These are phyloP conservation scores for Exophiala mesophila DNA, from an alignment of 2,329 filamentous ascomycete genomes.

Conservation along the genomic window DNA sequence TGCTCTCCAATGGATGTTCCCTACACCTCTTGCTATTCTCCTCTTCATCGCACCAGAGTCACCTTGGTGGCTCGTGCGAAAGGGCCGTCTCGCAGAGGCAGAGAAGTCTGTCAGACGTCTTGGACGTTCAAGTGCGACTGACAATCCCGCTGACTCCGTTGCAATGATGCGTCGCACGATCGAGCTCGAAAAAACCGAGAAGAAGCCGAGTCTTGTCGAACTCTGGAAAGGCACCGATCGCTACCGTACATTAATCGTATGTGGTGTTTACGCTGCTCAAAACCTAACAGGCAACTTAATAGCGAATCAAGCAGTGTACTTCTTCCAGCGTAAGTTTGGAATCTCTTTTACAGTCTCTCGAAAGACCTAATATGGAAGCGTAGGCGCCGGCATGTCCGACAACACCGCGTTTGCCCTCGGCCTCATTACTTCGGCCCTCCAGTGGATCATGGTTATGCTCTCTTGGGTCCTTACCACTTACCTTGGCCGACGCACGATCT, in stretches of 20 bases:
- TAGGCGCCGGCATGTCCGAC: conserved; percentile 56
- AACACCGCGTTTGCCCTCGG: conserved; percentile 57
- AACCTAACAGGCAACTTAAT: conserved; percentile 59
- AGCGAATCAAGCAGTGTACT: conserved; percentile 59
- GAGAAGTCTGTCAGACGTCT: conserved; percentile 47
- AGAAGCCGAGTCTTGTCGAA: conserved; percentile 29
- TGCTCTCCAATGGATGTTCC: conserved; percentile 57
- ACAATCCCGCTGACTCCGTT: conserved; percentile 33
- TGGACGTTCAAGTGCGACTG: conserved; percentile 37
- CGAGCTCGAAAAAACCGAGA: conserved; percentile 31
- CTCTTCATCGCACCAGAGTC: conserved; percentile 49
- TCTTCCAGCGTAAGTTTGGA: conserved; percentile 43
- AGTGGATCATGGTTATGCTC: conserved; percentile 59
- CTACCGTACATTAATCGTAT: conserved; percentile 32
- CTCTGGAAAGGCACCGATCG: conserved; percentile 32
- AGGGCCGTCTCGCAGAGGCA: conserved; percentile 43
- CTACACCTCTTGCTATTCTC: conserved; percentile 52
- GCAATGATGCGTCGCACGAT: conserved; percentile 34
- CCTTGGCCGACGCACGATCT: conserved; percentile 60
- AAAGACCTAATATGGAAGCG: no score
- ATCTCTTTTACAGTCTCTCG: no score
- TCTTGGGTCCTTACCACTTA: conserved; percentile 64
- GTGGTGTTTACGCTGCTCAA: conserved; percentile 32
- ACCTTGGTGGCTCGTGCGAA: conserved; percentile 53
- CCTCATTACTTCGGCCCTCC: conserved; percentile 61